A percentile compares a stretch with the other conserved stretches of the same genome.
phyloP scores from a whole-genome alignment of 2,329 filamentous ascomycete genomes.

The Aciculosporium take region DNA sequence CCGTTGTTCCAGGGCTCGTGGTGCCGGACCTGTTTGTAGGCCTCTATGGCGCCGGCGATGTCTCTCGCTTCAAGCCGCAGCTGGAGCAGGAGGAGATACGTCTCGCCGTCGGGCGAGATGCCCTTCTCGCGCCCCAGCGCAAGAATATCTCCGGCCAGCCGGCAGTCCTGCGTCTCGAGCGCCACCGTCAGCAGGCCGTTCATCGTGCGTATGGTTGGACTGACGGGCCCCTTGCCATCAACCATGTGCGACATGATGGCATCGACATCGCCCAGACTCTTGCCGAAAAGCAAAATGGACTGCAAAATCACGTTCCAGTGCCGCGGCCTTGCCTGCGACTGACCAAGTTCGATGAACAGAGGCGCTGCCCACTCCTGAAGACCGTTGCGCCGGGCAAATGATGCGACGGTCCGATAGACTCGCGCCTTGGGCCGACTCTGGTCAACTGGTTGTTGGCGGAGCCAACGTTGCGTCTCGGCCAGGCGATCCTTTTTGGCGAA shows the following conservation, averaged over 20 bases:
- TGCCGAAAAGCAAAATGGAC: slow-evolving; percentile 55
- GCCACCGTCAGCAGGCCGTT: slow-evolving; percentile 64
- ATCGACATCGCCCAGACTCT: slow-evolving; percentile 38
- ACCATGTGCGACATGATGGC: slow-evolving; percentile 60
- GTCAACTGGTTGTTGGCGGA: slow-evolving; percentile 38
- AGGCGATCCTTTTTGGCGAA: slow-evolving; percentile 45
- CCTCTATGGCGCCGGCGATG: slow-evolving; percentile 50
- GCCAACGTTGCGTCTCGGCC: slow-evolving; percentile 53
- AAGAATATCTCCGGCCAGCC: slow-evolving; percentile 61
- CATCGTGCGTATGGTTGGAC: slow-evolving; percentile 56
- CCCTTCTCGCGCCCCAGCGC: slow-evolving; percentile 49
- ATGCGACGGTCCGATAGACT: slow-evolving; percentile 18
- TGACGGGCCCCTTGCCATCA: slow-evolving; percentile 33
- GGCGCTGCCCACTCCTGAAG: slow-evolving; percentile 47
- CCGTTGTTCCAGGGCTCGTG: slow-evolving; percentile 26
- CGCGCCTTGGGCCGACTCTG: slow-evolving; percentile 9
- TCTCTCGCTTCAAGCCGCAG: slow-evolving; percentile 63
- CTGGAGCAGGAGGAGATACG: slow-evolving; percentile 60
- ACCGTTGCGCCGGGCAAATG: slow-evolving; percentile 43
- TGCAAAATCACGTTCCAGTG: slow-evolving; percentile 62
- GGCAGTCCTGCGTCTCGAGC: slow-evolving; percentile 52
- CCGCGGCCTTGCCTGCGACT: slow-evolving; percentile 32
- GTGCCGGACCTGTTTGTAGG: slow-evolving; percentile 37
- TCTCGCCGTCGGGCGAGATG: slow-evolving; percentile 53
- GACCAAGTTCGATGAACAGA: slow-evolving; percentile 40